Evolutionary conservation across 345 rosid species (phyloP), one percentile per base, ranked within the genome.

Genomic region (Dipteronia sinensis): DNA sequence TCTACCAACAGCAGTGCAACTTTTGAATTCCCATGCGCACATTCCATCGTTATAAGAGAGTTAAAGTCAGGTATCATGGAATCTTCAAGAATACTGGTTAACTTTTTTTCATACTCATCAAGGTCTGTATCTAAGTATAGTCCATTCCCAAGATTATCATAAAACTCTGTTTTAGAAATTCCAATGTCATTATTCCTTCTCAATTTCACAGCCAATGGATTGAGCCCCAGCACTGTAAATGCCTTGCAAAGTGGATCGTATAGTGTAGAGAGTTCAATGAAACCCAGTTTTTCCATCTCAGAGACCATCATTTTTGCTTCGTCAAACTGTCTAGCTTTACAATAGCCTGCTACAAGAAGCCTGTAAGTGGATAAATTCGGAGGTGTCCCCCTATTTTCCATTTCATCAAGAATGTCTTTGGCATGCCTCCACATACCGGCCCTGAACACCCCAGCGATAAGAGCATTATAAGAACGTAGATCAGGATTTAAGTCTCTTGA

Each of bases 141-240:
- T 65, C 95, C 97, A 85, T 94, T 94, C 44, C 97, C 97, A 66
- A 92, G 89, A 65, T 76, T 86, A 86, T 94, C 97, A 49, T 73
- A 89, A 87, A 91, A 94, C 79, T 94, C 94, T 38, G 91, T 86
- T 80, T 84, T 88, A 71, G 88, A 83, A 69, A 83, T 72, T 78
- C 84, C 83, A 11, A 79, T 78, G 78, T 79, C 81, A 83, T 89
- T 87, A 85, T 93, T 97, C 78, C 97, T 88, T 82, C 80, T 94
- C 89, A 94, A 80, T 73, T 78, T 84, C 59, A 92, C 92, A 75
- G 87, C 86, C 46, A 80, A 85, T 4, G 97, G 88, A 77, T 84
- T 78, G 59, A 94, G 80, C 40, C 94, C 97, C 82, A 92, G 75
- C 34, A 89, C 31, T 17, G 46, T 31, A 81, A 92, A 87, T 65